Base-by-base conservation (phyloP, 2,329 filamentous ascomycete species). In the Gyromitra esculenta region DNA sequence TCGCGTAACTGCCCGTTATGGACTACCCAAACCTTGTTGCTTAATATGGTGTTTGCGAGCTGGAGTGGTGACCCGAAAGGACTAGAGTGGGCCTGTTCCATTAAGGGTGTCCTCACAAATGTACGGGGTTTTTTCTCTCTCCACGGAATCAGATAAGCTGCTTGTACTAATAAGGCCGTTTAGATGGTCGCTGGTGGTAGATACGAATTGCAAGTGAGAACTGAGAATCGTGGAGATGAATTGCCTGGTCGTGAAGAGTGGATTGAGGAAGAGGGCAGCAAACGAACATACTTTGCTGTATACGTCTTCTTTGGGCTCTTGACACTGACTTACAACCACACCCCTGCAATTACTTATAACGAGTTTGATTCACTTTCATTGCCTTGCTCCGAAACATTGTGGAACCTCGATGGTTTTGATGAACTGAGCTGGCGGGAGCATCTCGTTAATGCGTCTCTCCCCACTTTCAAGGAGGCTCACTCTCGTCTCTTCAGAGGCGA, bases 21-120 rank as follows among this genome's bases (percentile, higher is more conserved):
- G 95, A 96, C 95, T 62, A 98, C 98, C 93, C 96, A 99, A 83
- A 93, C 93, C 83, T 97, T 94, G 2, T 86, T 99, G 69, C 87
- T 99, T 75, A 99, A 99, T 87, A 98, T 98, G 96, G 91, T 97
- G 80, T 98, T 99, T 83, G 94, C 96, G 71, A 98, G 94, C 86
- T 99, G 96, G 96, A 98, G 96, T 83, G 96, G 96, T 81, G 96
- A 98, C 82, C 92, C 96, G 45, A 98, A 97, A 85, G 96, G 96
- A 48, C 88, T 99, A 1, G 96, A 99, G 84, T 99, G 96, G 96
- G 94, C 96, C 45, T 98, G 95, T 84, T 98, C 96, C 1, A 98
- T 99, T 85, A 98, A 98, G 88, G 97, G 94, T 86, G 87, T 98
- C 50, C 89, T 99, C 64, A 95, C 95, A 80, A 98, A 98, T 85